Percentiles rank a stretch among this genome's conserved stretches.
Evolutionary conservation across 306 rosid genomes (phyloP).

Genomic region (Quercus bicolor): DNA sequence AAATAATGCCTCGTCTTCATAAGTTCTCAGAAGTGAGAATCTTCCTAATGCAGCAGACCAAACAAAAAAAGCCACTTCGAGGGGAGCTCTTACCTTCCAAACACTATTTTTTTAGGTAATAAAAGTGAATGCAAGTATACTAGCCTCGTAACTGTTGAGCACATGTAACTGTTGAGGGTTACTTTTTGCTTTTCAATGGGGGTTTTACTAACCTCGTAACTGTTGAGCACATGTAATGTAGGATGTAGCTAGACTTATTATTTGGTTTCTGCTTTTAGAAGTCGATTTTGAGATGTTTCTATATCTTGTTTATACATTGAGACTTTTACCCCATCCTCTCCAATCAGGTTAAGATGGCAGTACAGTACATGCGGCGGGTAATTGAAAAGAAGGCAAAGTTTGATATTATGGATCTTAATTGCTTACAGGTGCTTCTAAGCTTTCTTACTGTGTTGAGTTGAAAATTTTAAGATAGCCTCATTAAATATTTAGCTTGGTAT

Average conservation of each 20-base stretch:
- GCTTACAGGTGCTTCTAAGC: conserved; percentile 65
- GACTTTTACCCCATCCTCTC: conserved; percentile 11
- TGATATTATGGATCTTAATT: conserved; percentile 87
- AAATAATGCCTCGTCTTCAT: no score
- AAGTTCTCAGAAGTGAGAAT: no score
- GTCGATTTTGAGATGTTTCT: conserved; percentile 1
- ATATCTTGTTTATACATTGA: conserved; percentile 10
- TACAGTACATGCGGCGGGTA: conserved; percentile 92
- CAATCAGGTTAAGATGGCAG: conserved; percentile 82
- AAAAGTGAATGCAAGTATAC: no score
- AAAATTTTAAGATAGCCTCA: conserved; percentile 9
- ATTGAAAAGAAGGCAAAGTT: conserved; percentile 94
- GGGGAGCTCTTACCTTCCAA: no score
- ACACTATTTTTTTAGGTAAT: no score
- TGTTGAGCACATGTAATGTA: background rate
- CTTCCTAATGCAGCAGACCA: no score
- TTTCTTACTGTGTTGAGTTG: background rate
- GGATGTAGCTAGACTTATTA: background rate
- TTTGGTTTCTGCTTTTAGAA: background rate
- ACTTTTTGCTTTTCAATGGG: background rate
- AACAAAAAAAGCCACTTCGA: no score
- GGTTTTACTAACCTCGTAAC: background rate
- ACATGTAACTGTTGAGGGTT: no score
- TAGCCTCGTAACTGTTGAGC: no score
- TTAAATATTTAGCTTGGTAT: background rate